These are phyloP conservation scores for Setaria viridis DNA, from an alignment of 202 grass and related monocot species.

Conservation along the genomic window DNA sequence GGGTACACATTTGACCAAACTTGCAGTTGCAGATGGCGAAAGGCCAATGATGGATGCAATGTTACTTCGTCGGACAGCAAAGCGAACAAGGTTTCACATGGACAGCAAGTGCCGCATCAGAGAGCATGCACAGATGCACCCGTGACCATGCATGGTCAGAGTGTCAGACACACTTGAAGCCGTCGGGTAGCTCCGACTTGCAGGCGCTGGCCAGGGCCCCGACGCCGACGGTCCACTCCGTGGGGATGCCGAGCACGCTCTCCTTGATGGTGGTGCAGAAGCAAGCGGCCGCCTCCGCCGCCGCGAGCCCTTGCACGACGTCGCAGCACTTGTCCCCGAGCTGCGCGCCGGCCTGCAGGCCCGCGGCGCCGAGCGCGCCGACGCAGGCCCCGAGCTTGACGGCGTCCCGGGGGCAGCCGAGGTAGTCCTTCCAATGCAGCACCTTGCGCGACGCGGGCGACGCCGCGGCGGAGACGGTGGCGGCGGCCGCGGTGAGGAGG, in stretches of 20 bases:
- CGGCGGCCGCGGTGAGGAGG: constrained; percentile 6
- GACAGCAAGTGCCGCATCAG: not conserved
- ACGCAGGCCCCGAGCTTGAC: constrained; percentile 70
- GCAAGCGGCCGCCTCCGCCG: constrained; percentile 74
- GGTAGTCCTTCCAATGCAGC: constrained; percentile 52
- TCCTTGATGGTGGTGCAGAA: constrained; percentile 86
- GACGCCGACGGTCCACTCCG: constrained; percentile 73
- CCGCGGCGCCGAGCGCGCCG: constrained; percentile 52
- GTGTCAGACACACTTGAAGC: constrained; percentile 73
- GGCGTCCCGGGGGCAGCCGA: constrained; percentile 77
- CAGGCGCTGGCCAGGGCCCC: constrained; percentile 77
- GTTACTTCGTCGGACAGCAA: not conserved
- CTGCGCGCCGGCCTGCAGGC: constrained; percentile 48
- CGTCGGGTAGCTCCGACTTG: constrained; percentile 68
- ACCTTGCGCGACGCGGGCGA: constrained; percentile 32
- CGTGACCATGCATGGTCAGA: not conserved
- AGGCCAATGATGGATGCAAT: not conserved
- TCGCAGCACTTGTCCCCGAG: constrained; percentile 68
- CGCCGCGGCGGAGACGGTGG: not conserved
- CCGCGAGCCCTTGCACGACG: constrained; percentile 48
- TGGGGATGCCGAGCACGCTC: constrained; percentile 63
- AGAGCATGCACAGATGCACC: not conserved
- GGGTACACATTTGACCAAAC: not conserved
- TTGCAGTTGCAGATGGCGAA: not conserved
- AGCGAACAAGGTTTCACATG: not conserved